Evolutionary conservation across 768 basidiomycete species (phyloP).

Genomic region (Boletales sp.): DNA sequence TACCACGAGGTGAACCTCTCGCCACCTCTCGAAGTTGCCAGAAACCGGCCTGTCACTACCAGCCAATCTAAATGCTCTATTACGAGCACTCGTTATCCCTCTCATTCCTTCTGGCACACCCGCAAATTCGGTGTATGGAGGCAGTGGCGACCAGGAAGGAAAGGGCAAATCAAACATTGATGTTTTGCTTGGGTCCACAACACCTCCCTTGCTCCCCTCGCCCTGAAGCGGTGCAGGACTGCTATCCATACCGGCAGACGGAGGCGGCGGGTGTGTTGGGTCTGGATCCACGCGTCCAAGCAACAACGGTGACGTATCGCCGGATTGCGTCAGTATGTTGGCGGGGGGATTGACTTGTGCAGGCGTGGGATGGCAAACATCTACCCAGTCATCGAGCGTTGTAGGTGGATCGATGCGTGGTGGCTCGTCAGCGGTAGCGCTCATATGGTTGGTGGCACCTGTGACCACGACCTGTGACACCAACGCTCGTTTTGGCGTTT

Average conservation of each 20-base stretch:
- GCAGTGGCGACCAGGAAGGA: conserved; percentile 23
- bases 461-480: not conserved
- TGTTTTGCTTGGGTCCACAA: not conserved
- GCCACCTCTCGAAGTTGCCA: too few relatives aligned
- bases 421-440: conserved; percentile 1
- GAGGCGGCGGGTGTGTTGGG: not conserved
- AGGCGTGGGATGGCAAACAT: conserved; percentile 12
- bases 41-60: too few relatives aligned
- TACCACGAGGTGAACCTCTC: too few relatives aligned
- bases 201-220: not conserved
- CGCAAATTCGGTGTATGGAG: conserved; percentile 23
- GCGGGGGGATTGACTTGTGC: conserved; percentile 20
- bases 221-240: not conserved
- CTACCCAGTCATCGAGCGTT: conserved; percentile 31
- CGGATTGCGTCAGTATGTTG: conserved; percentile 10
- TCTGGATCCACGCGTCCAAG: not conserved
- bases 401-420: conserved; percentile 2
- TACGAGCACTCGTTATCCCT: too few relatives aligned
- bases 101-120: conserved; percentile 5
- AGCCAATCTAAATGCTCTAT: too few relatives aligned
- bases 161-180: conserved; percentile 5
- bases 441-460: not conserved
- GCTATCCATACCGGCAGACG: conserved; percentile 8
- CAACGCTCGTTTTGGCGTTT: conserved; percentile 6
- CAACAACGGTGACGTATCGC: conserved; percentile 7